phyloP scores from a whole-genome alignment of 177 flowering plant genomes.

The Telopea speciosissima region DNA sequence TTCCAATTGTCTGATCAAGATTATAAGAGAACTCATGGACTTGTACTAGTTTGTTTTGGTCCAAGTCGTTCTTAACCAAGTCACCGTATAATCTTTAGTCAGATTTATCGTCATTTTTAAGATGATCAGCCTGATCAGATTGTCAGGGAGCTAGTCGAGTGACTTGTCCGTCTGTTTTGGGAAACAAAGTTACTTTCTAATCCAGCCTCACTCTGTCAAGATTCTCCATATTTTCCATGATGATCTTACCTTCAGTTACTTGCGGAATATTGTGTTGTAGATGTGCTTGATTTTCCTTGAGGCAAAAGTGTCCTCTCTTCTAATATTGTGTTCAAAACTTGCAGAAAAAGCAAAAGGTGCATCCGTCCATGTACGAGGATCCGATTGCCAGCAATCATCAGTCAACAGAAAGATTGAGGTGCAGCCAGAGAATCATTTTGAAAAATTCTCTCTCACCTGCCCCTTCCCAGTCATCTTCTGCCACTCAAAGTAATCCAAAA shows the following conservation, averaged over 20 bases:
- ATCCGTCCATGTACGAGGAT: conserved; percentile 72
- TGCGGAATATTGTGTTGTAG: background rate
- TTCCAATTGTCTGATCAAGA: no score
- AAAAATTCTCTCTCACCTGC: conserved; percentile 18
- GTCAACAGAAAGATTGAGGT: conserved; percentile 35
- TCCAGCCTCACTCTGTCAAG: background rate
- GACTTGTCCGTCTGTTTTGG: background rate
- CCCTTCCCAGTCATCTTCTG: conserved; percentile 23
- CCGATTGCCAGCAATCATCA: conserved; percentile 19
- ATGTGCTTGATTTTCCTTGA: background rate
- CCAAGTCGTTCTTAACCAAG: no score
- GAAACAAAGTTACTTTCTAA: background rate
- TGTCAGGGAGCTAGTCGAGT: background rate
- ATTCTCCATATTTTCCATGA: no score
- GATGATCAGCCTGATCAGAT: background rate
- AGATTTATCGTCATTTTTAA: no score
- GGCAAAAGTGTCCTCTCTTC: background rate
- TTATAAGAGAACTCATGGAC: no score
- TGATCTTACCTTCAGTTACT: background rate
- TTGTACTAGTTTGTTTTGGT: no score
- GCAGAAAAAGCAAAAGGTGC: conserved; percentile 67
- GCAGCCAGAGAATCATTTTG: conserved; percentile 30
- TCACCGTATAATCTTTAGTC: no score
- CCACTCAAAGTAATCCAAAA: conserved; percentile 19
- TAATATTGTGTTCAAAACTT: conserved; percentile 1